These are phyloP conservation scores for Hymenochaete sp. DNA, from an alignment of 1,284 basidiomycete genomes.

Conservation along the genomic window DNA sequence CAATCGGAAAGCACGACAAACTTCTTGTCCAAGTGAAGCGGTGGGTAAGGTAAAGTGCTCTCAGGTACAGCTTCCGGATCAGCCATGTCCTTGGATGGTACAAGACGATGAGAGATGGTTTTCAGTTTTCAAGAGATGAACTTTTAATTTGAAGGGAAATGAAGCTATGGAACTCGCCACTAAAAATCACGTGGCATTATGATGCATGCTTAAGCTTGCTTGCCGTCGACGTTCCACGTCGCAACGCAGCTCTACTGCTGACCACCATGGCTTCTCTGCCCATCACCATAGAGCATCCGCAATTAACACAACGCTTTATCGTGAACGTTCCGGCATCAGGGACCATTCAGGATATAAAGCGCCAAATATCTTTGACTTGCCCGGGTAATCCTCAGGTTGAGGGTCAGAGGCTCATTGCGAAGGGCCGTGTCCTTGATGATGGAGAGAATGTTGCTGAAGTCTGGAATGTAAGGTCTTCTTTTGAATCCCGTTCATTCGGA, in stretches of 20 bases:
- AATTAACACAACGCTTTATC: slow-evolving; percentile 56
- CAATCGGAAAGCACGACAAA: slow-evolving; percentile 87
- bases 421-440: slow-evolving; percentile 58
- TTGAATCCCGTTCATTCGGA: not conserved
- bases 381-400: slow-evolving; percentile 55
- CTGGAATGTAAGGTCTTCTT: slow-evolving; percentile 49
- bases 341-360: slow-evolving; percentile 58
- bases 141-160: too few species aligned
- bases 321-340: slow-evolving; percentile 41
- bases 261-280: slow-evolving; percentile 34
- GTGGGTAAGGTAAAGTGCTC: slow-evolving; percentile 71
- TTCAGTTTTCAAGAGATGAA: too few species aligned
- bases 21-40: slow-evolving; percentile 69
- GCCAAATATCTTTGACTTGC: slow-evolving; percentile 51
- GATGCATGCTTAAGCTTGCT: not conserved
- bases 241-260: slow-evolving; percentile 9
- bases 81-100: too few species aligned
- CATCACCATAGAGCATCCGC: slow-evolving; percentile 65
- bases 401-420: slow-evolving; percentile 68
- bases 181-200: not conserved
- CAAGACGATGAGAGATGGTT: too few species aligned
- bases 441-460: slow-evolving; percentile 55
- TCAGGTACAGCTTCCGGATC: slow-evolving; percentile 32
- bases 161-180: too few species aligned
- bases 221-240: slow-evolving; percentile 7